A percentile compares a stretch with the other conserved stretches of the same genome.
These are phyloP conservation scores for Penicillium cataractarum DNA, from an alignment of 495 filamentous ascomycete genomes.

Conservation along the genomic window DNA sequence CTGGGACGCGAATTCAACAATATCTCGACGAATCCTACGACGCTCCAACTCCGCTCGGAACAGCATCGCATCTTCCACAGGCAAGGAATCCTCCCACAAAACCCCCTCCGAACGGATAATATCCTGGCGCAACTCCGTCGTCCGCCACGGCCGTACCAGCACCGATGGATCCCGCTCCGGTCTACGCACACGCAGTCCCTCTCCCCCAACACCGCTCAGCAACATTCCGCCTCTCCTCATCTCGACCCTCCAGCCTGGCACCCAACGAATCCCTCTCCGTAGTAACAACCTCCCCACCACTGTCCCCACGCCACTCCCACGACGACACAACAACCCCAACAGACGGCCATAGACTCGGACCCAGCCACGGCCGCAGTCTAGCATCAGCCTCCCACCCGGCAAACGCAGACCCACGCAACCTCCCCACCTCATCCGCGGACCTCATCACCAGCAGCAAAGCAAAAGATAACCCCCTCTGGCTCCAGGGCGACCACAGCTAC, in stretches of 20 bases:
- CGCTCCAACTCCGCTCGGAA: conserved; percentile 67
- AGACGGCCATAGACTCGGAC: not conserved
- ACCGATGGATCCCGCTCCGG: conserved; percentile 52
- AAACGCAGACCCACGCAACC: conserved; percentile 5
- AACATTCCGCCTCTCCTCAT: conserved; percentile 23
- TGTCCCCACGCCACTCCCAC: conserved; percentile 38
- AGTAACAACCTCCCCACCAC: conserved; percentile 40
- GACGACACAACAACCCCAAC: conserved; percentile 21
- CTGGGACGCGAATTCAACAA: conserved; percentile 66
- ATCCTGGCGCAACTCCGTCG: conserved; percentile 81
- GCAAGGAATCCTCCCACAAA: conserved; percentile 52
- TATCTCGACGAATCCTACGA: conserved; percentile 74
- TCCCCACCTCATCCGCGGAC: conserved; percentile 22
- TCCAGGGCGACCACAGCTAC: conserved; percentile 56
- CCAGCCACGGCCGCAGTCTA: too few species aligned
- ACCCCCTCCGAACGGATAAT: conserved; percentile 82
- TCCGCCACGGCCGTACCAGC: conserved; percentile 58
- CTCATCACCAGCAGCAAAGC: conserved; percentile 25
- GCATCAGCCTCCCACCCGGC: not conserved
- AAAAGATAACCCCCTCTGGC: conserved; percentile 51
- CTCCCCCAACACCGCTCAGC: conserved; percentile 47
- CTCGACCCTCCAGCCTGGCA: conserved; percentile 29
- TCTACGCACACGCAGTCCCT: conserved; percentile 53
- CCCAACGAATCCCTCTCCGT: conserved; percentile 37
- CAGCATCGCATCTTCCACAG: conserved; percentile 52